Base-by-base conservation (phyloP, 2,329 filamentous ascomycete species). In the Daldinia sp. region DNA sequence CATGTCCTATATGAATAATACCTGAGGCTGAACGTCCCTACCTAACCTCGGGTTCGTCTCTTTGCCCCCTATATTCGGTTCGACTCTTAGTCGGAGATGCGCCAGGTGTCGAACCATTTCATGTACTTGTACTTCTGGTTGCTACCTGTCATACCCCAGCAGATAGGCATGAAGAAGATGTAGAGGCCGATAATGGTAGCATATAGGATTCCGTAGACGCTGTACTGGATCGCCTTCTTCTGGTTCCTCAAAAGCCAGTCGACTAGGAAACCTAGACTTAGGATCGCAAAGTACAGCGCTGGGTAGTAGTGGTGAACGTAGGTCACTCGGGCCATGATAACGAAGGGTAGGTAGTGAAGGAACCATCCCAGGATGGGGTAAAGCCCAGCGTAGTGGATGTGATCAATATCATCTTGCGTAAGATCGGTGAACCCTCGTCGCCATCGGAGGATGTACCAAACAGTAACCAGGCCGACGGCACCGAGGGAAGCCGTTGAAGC, bases 251-350 rank as follows among this genome's bases (percentile, higher is more conserved):
- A 88, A 70, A 90, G 85, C 90, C 93, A 98, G 80, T 98, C 94
- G 62, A 92, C 82, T 73, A 94, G 87, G 86, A 99, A 99, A 60
- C 94, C 95, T 69, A 94, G 89, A 15, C 88, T 89, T 51, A 99
- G 85, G 72, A 99, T 97, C 75, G 96, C 94, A 80, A 98, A 99
- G 85, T 98, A 99, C 10, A 99, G 88, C 9, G 96, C 96, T 10
- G 96, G 96, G 81, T 98, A 99, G 86, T 99, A 99, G 84, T 99
- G 96, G 81, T 99, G 96, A 61, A 99, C 96, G 78, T 99, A 99
- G 15, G 96, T 99, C 68, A 99, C 96, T 86, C 96, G 93, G 10
- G 94, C 96, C 97, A 99, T 99, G 78, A 96, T 89, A 76, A 97
- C 89, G 81, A 98, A 99, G 0, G 96, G 96, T 70, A 97, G 83